Evolutionary conservation across 2,329 filamentous ascomycete genomes (phyloP), one percentile per base, ranked within the genome.

Genomic region (Leptographium lundbergii): DNA sequence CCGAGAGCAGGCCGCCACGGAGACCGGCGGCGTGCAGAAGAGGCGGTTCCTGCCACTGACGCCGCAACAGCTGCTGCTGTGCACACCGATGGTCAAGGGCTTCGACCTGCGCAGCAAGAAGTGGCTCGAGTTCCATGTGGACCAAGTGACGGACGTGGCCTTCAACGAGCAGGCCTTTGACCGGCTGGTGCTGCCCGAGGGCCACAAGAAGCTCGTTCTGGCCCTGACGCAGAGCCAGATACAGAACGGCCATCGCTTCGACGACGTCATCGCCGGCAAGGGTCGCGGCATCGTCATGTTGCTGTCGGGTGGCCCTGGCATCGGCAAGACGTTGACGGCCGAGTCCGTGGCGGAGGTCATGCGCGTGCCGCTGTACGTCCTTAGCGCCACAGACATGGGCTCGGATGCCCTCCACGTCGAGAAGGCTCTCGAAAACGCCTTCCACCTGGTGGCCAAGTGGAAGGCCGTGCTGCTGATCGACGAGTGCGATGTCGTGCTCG

Each of bases 371-470:
- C 70, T 81, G 6, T 79, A 80, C 65, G 73, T 72, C 27, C 72
- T 81, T 55, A 74, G 73, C 61, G 86, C 86, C 0, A 87, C 87
- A 34, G 87, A 91, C 67, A 77, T 91, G 0, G 87, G 88, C 32
- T 82, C 82, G 1, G 80, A 85, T 58, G 79, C 84, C 0, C 76
- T 79, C 60, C 78, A 79, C 19, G 77, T 91, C 0, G 88, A 89
- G 69, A 73, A 73, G 13, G 83, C 84, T 64, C 76, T 89, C 36
- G 81, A 80, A 66, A 81, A 81, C 61, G 86, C 88, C 59, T 77
- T 91, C 61, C 84, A 88, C 67, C 84, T 91, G 61, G 86, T 87
- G 1, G 83, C 87, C 61, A 79, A 78, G 1, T 89, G 87, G 87
- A 84, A 85, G 53, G 86, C 85, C 0, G 81, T 90, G 2, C 74